Evolutionary conservation across 306 rosid species (phyloP), one percentile per base, ranked within the genome.

Genomic region (Mucuna pruriens): DNA sequence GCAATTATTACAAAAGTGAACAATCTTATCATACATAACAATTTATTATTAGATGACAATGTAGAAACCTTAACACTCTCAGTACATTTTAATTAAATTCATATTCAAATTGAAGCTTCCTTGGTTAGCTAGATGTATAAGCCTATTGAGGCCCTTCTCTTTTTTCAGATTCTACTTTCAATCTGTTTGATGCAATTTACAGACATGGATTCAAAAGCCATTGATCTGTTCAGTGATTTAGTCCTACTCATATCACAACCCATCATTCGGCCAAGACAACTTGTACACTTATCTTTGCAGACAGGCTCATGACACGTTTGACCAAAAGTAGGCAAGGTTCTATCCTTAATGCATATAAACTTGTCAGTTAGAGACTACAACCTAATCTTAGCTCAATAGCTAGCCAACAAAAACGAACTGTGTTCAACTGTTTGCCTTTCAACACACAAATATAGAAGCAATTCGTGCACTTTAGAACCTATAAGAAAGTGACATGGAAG

Each of bases 201-300:
- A 61, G 13, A 66, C 55, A 72, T 26, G 33, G 68, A 77, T 57
- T 73, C 25, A 36, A 57, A 82, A 55, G 29, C 34, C 23, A 65
- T 71, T 40, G 3, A 45, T 77, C 70, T n/a, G 38, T 48, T 71
- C 0, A n/a, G 31, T 33, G 83, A 48, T 64, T 45, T 44, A 33
- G 58, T 9, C 68, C 66, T 33, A 7, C 40, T 16, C 25, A 31
- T 45, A 66, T 48, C 23, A 23, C 57, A 22, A 66, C 33, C 54
- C 64, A 15, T 65, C 71, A 55, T 66, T 52, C 55, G 13, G 36
- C 48, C 68, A 76, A 76, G 31, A 23, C 9, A 70, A 9, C 38
- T 36, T 57, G 48, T 55, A 68, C 29, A 52, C 8, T 20, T 44
- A 26, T 15, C 11, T 20, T 40, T 29, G 64, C 22, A 45, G 67